Base-by-base conservation (phyloP, 2,329 filamentous ascomycete genomes). In the Colletotrichum sp. region DNA sequence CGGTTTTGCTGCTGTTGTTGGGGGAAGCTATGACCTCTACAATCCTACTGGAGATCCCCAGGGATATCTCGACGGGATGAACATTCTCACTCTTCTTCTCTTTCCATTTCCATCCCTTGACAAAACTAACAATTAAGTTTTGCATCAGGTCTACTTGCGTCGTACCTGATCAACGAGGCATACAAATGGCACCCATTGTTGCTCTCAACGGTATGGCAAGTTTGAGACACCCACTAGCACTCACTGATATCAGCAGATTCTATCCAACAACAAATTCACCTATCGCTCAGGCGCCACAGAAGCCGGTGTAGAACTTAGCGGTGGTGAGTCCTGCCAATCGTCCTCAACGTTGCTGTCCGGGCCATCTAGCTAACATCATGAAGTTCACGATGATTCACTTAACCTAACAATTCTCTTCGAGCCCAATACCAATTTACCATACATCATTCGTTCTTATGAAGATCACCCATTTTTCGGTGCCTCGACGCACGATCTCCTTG, bases 401-500 rank as follows among this genome's bases (percentile, higher is more conserved):
- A 57, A 59, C 3, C 8, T 72, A 2, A 36, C 69, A 7, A 32
- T 65, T 11, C 36, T 72, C 16, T 44, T 65, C 27, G 25, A 74
- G 15, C 64, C 68, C 36, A 34, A 36, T 13, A 75, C 32, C 15
- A 28, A 36, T 36, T 55, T 71, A 4, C 75, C 71, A 11, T 74
- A 72, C 36, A 44, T 72, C 11, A 63, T 77, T 7, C 72, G 75
- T 5, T 57, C 75, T 4, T 75, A 75, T 30, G 75, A 77, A 64
- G 34, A 75, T 32, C 76, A 65, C 32, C 68, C 57, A 13, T 73
- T 78, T 19, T 73, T 78, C 16, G 77, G 77, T 25, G 32, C 16
- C 52, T 75, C 71, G 1, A 74, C 71, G 19, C 72, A 63, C 9
- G 77, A 78, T 30, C 61, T 78, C 6, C 60, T 70, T 12, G 71